A percentile compares a stretch with the other conserved stretches of the same genome.
phyloP scores from a whole-genome alignment of 1,284 basidiomycete genomes.

The Trametes pubescens region DNA sequence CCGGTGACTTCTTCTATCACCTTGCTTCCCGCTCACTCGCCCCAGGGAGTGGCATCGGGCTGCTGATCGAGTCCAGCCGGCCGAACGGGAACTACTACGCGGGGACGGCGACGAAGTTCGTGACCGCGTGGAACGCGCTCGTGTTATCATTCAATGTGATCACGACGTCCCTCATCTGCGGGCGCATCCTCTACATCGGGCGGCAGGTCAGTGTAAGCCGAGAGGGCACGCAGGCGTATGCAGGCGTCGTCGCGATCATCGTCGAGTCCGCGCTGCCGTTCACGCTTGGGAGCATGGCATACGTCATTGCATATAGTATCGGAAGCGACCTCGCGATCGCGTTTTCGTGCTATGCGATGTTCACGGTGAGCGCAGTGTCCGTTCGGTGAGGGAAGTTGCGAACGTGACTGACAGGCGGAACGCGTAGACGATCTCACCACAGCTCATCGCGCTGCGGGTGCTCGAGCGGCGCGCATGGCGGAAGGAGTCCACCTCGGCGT shows the following conservation, averaged over 20 bases:
- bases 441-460: constrained; percentile 44
- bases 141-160: constrained; percentile 26
- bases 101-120: constrained; percentile 22
- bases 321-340: constrained; percentile 24
- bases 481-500: constrained; percentile 8
- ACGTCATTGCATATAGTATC: constrained; percentile 24
- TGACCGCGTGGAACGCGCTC: constrained; percentile 20
- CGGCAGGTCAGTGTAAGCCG: background rate
- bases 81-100: constrained; percentile 23
- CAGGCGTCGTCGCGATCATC: constrained; percentile 19
- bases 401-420: background rate
- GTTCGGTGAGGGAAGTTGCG: no score
- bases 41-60: constrained; percentile 16
- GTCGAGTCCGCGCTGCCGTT: constrained; percentile 33
- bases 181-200: constrained; percentile 21
- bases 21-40: background rate
- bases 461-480: constrained; percentile 43
- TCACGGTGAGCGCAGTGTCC: constrained; percentile 23
- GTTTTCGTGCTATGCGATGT: constrained; percentile 32
- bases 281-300: constrained; percentile 24
- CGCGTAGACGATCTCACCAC: constrained; percentile 41
- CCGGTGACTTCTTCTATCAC: background rate
- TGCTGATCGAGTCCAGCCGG: constrained; percentile 17
- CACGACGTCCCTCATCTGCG: constrained; percentile 26
- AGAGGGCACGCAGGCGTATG: constrained; percentile 18